phyloP scores from a whole-genome alignment of 2,329 filamentous ascomycete genomes.

The Ophiostoma triangulosporum region DNA sequence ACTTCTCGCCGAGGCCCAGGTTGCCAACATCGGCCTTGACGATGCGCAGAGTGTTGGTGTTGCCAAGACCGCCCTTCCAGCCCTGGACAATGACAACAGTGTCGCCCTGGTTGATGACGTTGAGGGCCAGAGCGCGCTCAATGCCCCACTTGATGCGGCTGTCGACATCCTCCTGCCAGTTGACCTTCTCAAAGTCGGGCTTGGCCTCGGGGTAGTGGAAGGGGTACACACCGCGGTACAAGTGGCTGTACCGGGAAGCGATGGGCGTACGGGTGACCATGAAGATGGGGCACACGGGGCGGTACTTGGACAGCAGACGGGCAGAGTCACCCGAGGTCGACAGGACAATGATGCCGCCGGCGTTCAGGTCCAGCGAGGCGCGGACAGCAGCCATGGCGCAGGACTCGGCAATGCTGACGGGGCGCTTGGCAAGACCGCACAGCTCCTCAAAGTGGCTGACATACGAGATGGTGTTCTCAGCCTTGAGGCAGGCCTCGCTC shows the following conservation, averaged over 20 bases:
- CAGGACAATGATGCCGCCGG: conserved; percentile 87
- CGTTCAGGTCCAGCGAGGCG: conserved; percentile 89
- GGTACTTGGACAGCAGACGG: conserved; percentile 93
- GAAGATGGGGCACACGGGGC: conserved; percentile 96
- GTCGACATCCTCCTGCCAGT: conserved; percentile 99
- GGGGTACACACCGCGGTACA: conserved; percentile 96
- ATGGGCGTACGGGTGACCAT: conserved; percentile 87
- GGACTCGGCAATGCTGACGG: conserved; percentile 79
- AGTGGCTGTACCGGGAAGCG: conserved; percentile 78
- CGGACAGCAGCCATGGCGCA: conserved; percentile 96
- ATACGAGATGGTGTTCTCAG: conserved; percentile 94
- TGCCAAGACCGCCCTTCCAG: conserved; percentile 83
- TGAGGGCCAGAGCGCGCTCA: conserved; percentile 69
- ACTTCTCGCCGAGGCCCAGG: conserved; percentile 39
- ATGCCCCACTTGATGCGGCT: conserved; percentile 96
- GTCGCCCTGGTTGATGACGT: conserved; percentile 58
- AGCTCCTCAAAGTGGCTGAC: conserved; percentile 95
- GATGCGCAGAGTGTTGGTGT: conserved; percentile 69
- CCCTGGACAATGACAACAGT: conserved; percentile 75
- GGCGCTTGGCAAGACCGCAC: conserved; percentile 67
- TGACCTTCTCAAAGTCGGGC: conserved; percentile 82
- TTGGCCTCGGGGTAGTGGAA: conserved; percentile 90
- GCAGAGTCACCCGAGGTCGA: conserved; percentile 93
- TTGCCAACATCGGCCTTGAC: conserved; percentile 47
- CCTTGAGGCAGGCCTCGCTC: conserved; percentile 93